A percentile compares a stretch with the other conserved stretches of the same genome.
phyloP scores from a whole-genome alignment of 2,329 filamentous ascomycete species.

The Cryphonectria radicalis region DNA sequence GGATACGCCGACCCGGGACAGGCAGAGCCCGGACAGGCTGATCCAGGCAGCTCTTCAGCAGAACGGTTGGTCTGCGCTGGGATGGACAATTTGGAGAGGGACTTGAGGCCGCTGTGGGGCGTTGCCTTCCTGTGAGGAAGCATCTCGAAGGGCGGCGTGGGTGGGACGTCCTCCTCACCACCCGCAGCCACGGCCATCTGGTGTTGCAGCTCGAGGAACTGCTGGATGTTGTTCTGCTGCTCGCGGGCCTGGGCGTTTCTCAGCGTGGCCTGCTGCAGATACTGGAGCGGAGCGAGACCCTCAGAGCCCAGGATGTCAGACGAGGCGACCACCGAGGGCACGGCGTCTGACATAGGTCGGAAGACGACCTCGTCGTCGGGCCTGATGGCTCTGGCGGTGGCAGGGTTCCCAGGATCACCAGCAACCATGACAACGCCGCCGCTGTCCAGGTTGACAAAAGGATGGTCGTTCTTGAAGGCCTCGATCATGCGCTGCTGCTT shows the following conservation, averaged over 20 bases:
- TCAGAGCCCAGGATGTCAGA: slow-evolving; percentile 85
- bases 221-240: slow-evolving; percentile 89
- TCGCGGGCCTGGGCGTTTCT: slow-evolving; percentile 73
- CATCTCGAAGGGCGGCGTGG: slow-evolving; percentile 72
- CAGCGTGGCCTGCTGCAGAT: slow-evolving; percentile 75
- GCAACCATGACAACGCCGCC: slow-evolving; percentile 75
- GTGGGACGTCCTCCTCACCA: slow-evolving; percentile 65
- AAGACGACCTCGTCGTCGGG: slow-evolving; percentile 55
- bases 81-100: slow-evolving; percentile 66
- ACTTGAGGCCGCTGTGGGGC: slow-evolving; percentile 60
- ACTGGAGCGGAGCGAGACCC: slow-evolving; percentile 63
- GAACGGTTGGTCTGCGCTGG: slow-evolving; percentile 43
- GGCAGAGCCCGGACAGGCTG: slow-evolving; percentile 38
- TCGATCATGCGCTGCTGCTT: slow-evolving; percentile 80
- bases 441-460: slow-evolving; percentile 62
- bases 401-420: slow-evolving; percentile 78
- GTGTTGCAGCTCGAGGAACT: slow-evolving; percentile 88
- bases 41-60: slow-evolving; percentile 33
- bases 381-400: slow-evolving; percentile 63
- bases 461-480: slow-evolving; percentile 75
- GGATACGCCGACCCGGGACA: slow-evolving; percentile 32
- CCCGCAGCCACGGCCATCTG: slow-evolving; percentile 44
- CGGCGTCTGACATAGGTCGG: slow-evolving; percentile 74
- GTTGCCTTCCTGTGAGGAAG: slow-evolving; percentile 49
- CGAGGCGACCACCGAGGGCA: slow-evolving; percentile 85